phyloP scores from a whole-genome alignment of 257 asterid genomes.

The Ajuga chamaepitys region DNA sequence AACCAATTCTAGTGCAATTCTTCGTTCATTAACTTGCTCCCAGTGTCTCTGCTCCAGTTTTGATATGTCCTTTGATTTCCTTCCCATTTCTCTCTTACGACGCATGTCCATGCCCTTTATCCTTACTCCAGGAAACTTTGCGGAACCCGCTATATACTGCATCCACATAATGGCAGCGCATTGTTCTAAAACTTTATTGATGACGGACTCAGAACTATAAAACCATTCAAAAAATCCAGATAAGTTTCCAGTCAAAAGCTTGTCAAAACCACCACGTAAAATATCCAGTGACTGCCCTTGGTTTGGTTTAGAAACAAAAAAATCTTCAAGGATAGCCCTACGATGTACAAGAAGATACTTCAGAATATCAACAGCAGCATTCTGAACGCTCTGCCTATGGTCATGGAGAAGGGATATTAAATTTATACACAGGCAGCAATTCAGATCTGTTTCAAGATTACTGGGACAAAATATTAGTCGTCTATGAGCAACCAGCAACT shows the following conservation, averaged over 20 bases:
- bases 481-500: constrained; percentile 83
- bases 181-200: constrained; percentile 79
- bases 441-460: constrained; percentile 85
- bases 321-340: constrained; percentile 85
- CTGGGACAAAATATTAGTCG: constrained; percentile 88
- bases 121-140: constrained; percentile 93
- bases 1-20: constrained; percentile 90
- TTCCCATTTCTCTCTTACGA: constrained; percentile 81
- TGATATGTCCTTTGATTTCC: constrained; percentile 61
- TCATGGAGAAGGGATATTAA: constrained; percentile 77
- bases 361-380: constrained; percentile 83
- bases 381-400: constrained; percentile 59
- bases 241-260: constrained; percentile 70
- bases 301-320: constrained; percentile 81
- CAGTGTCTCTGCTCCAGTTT: constrained; percentile 75
- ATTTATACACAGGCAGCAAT: constrained; percentile 89
- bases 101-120: constrained; percentile 92
- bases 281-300: constrained; percentile 76
- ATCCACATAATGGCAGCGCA: constrained; percentile 96
- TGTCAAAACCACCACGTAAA: constrained; percentile 91
- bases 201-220: constrained; percentile 45
- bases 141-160: constrained; percentile 81
- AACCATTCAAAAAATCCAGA: constrained; percentile 87
- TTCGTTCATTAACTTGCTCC: constrained; percentile 95
- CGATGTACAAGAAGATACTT: constrained; percentile 93